Base-by-base conservation (phyloP, 1,284 basidiomycete species). In the Neonothopanus nambi region DNA sequence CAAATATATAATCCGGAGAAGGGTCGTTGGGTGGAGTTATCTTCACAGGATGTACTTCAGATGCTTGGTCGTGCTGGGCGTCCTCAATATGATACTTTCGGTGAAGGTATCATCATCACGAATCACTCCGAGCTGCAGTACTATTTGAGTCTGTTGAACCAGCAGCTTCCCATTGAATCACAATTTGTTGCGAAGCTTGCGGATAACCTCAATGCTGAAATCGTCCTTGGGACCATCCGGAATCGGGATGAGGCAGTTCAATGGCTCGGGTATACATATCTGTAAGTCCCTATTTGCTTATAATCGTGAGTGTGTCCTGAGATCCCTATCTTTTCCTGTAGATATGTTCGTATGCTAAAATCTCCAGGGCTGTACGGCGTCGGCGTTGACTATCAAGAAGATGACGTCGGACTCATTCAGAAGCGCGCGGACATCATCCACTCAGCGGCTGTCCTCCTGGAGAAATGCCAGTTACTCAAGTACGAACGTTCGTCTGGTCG, bases 1-100 rank as follows among this genome's bases (percentile, higher is more conserved):
- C 96, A 99, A 72, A 95, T 99, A 59, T 99, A 99, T 77, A 98
- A 98, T 69, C 97, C 97, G 0, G 95, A 97, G 71, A 98, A 99
- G 74, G 97, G 97, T 20, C 87, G 92, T 7, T 99, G 96, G 97
- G 88, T 91, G 7, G 97, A 99, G 70, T 74, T 99, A 11, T 97
- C 95, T 0, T 89, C 92, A 0, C 96, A 99, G 70, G 97, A 99
- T 65, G 95, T 98, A 6, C 77, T 99, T 5, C 97, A 99, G 73
- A 99, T 99, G 97, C 87, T 99, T 5, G 97, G 97, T 49, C 88
- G 96, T 67, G 97, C 97, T 6, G 97, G 97, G 69, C 87, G 97
- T 53, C 97, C 97, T 9, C 95, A 99, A 68, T 98, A 91, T 73
- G 97, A 99, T 70, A 98, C 95, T 0, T 95, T 84, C 64, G 97